These are phyloP conservation scores for Mycosphaerella sp. DNA, from an alignment of 2,329 filamentous ascomycete genomes.

Conservation along the genomic window DNA sequence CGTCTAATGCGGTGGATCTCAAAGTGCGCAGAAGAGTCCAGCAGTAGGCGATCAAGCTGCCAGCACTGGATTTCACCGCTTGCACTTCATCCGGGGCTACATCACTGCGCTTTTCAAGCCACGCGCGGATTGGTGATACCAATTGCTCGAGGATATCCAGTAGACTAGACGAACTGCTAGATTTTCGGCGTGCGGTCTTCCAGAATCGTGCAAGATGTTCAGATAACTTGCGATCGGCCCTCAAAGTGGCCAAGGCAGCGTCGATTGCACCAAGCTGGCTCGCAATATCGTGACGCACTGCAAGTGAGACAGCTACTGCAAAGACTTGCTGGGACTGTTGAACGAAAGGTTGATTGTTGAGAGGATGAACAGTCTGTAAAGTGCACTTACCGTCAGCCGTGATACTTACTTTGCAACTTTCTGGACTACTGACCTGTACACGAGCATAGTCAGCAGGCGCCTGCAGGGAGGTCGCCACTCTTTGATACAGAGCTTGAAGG, in stretches of 20 bases:
- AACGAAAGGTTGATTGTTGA: slow-evolving; percentile 42
- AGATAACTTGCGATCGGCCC: slow-evolving; percentile 16
- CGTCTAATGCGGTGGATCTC: slow-evolving; percentile 11
- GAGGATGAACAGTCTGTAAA: slow-evolving; percentile 40
- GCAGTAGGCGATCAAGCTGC: slow-evolving; percentile 12
- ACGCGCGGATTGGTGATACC: slow-evolving; percentile 1
- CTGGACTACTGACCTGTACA: slow-evolving; percentile 33
- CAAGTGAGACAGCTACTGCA: slow-evolving; percentile 19
- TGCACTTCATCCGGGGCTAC: neutral
- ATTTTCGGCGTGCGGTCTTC: slow-evolving; percentile 9
- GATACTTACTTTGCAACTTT: slow-evolving; percentile 26
- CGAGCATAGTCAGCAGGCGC: slow-evolving; percentile 37
- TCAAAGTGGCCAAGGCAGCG: slow-evolving; percentile 9
- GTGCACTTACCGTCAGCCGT: slow-evolving; percentile 34
- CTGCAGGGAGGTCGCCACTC: slow-evolving; percentile 29
- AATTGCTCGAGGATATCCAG: slow-evolving; percentile 10
- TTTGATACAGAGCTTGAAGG: slow-evolving; percentile 31
- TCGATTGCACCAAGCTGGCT: slow-evolving; percentile 11
- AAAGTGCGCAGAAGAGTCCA: slow-evolving; percentile 13
- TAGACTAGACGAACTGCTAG: slow-evolving; percentile 2
- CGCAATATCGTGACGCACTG: slow-evolving; percentile 22
- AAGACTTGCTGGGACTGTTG: slow-evolving; percentile 23
- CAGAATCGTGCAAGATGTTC: slow-evolving; percentile 17
- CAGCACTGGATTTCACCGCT: neutral
- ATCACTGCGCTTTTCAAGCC: neutral